A percentile compares a stretch with the other conserved stretches of the same genome.
Evolutionary conservation across 495 filamentous ascomycete genomes (phyloP).

Genomic region (Apiosordaria backusii): DNA sequence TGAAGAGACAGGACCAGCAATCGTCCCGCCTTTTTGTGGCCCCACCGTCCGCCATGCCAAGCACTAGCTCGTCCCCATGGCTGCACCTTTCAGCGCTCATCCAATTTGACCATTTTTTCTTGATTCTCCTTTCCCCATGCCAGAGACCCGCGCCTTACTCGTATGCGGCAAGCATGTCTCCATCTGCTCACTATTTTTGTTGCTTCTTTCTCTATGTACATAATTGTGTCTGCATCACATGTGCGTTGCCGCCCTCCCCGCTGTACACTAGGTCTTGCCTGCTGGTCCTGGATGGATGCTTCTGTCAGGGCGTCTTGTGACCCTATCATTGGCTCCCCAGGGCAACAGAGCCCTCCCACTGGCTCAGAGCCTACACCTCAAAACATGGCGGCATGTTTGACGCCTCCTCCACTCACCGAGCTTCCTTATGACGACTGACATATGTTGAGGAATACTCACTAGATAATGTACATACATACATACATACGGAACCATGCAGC

Average conservation of each 20-base stretch:
- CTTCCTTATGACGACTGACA: no score
- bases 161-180: no score
- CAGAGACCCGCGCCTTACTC: no score
- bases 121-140: no score
- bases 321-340: not conserved
- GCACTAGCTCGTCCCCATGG: not conserved
- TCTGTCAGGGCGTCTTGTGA: not conserved
- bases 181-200: not conserved
- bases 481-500: not conserved
- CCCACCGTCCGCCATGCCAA: not conserved
- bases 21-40: not conserved
- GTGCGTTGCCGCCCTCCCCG: not conserved
- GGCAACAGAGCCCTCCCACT: not conserved
- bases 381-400: no score
- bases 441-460: no score
- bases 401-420: no score
- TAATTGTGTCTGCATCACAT: no score
- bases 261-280: not conserved
- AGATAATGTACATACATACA: no score
- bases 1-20: conserved; percentile 3
- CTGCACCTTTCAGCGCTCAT: not conserved
- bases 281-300: not conserved
- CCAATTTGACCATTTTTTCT: no score
- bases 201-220: not conserved
- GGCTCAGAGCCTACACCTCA: not conserved